Evolutionary conservation across 495 filamentous ascomycete genomes (phyloP).

Genomic region (Tuber indicum): DNA sequence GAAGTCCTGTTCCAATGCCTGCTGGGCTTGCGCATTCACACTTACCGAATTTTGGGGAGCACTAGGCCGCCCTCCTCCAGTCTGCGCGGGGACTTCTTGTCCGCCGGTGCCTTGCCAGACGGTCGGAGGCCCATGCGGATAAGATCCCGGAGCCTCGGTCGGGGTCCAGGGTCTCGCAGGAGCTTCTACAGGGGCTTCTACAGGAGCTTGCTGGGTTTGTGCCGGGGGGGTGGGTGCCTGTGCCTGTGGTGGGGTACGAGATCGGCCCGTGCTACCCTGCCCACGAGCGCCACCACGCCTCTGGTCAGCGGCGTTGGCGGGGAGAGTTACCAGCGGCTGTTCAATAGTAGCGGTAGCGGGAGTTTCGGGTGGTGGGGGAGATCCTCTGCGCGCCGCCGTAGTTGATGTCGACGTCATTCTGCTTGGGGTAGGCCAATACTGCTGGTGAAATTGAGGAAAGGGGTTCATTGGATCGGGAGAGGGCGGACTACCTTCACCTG

Average conservation of each 20-base stretch:
- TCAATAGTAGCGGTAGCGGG: constrained; percentile 70
- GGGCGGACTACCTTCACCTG: constrained; percentile 33
- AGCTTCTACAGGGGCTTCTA: constrained; percentile 27
- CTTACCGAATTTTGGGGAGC: constrained; percentile 40
- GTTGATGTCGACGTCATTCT: constrained; percentile 89
- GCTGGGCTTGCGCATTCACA: constrained; percentile 36
- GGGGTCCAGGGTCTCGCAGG: constrained; percentile 85
- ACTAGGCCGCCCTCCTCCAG: constrained; percentile 42
- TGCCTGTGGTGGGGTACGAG: constrained; percentile 24
- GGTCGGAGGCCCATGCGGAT: constrained; percentile 85
- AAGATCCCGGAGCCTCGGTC: constrained; percentile 79
- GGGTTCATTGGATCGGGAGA: constrained; percentile 42
- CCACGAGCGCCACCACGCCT: constrained; percentile 68
- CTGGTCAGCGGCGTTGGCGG: constrained; percentile 79
- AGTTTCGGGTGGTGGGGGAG: constrained; percentile 91
- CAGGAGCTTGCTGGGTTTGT: constrained; percentile 45
- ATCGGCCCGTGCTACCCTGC: constrained; percentile 12
- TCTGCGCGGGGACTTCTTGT: constrained; percentile 34
- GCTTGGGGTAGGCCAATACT: constrained; percentile 60
- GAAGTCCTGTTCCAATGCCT: constrained; percentile 75
- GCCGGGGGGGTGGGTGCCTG: constrained; percentile 26
- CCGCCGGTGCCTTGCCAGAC: constrained; percentile 70
- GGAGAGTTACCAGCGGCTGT: constrained; percentile 69
- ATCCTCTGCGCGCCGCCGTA: constrained; percentile 83
- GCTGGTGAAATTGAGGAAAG: constrained; percentile 57